Evolutionary conservation across 805 yeast genomes (phyloP).

Genomic region (Metschnikowia hibisci): DNA sequence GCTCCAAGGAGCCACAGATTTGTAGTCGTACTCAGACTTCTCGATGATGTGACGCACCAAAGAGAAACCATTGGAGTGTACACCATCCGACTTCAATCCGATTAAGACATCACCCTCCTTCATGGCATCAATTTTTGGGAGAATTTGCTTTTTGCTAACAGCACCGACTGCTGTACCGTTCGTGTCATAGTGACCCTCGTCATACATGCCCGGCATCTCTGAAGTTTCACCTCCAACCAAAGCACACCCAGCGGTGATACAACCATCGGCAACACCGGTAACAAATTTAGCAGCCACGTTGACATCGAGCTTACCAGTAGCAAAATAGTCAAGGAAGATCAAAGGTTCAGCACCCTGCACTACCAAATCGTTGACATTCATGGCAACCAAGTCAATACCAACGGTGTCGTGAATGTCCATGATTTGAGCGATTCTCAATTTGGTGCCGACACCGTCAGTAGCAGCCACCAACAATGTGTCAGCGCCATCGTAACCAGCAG

Average conservation of each 20-base stretch:
- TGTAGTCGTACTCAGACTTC: constrained; percentile 65
- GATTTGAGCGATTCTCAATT: constrained; percentile 88
- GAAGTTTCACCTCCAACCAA: constrained; percentile 98
- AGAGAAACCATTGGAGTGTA: constrained; percentile 96
- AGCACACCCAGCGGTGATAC: constrained; percentile 94
- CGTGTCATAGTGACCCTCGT: constrained; percentile 92
- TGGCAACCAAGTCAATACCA: constrained; percentile 97
- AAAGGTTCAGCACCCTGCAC: constrained; percentile 99
- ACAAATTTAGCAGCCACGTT: constrained; percentile 84
- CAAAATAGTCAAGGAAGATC: constrained; percentile 92
- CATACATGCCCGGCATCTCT: constrained; percentile 99
- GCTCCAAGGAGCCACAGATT: constrained; percentile 80
- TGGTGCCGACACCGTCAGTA: constrained; percentile 99
- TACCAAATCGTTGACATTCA: constrained; percentile 96
- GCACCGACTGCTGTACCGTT: constrained; percentile 99
- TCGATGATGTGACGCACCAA: constrained; percentile 89
- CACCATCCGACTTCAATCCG: constrained; percentile 88
- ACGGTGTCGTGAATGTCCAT: constrained; percentile 92
- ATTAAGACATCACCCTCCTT: constrained; percentile 73
- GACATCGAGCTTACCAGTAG: constrained; percentile 88
- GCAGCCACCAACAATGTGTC: constrained; percentile 91
- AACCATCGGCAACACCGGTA: constrained; percentile 93
- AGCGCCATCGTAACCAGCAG: constrained; percentile 80
- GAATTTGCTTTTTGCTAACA: constrained; percentile 64
- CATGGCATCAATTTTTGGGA: constrained; percentile 73